A percentile compares a stretch with the other conserved stretches of the same genome.
phyloP scores from a whole-genome alignment of 306 rosid genomes.

The Malus sylvestris region DNA sequence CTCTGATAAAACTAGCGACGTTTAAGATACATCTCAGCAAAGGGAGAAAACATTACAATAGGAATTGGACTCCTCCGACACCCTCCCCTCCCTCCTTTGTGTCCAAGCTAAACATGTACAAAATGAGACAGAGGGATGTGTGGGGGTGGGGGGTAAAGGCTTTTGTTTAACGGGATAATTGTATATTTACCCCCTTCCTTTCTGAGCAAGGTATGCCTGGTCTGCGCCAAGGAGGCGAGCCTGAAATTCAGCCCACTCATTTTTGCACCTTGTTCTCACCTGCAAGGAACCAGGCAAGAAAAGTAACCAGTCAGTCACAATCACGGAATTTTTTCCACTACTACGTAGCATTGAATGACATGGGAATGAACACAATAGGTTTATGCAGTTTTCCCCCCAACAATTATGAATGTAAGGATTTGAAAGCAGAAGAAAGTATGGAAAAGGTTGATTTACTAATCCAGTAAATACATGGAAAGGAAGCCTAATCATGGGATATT shows the following conservation, averaged over 20 bases:
- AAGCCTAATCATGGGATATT: not conserved
- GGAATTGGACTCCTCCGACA: slow-evolving; percentile 13
- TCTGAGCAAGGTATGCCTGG: slow-evolving; percentile 35
- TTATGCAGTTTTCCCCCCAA: not conserved
- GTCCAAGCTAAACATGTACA: slow-evolving; percentile 33
- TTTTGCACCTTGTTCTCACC: slow-evolving; percentile 86
- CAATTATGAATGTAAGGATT: not conserved
- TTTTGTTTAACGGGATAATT: not conserved
- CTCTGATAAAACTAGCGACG: not conserved
- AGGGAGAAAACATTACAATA: slow-evolving; percentile 2
- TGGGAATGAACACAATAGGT: too few relatives aligned
- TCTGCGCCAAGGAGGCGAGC: slow-evolving; percentile 69
- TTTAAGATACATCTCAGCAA: slow-evolving; percentile 1
- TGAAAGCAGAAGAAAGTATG: not conserved
- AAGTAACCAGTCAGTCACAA: not conserved
- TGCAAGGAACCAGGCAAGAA: slow-evolving; percentile 29
- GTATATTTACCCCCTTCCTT: slow-evolving; percentile 25
- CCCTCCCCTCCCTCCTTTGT: slow-evolving; percentile 9
- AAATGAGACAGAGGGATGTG: not conserved
- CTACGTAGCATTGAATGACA: too few relatives aligned
- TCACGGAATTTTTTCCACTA: not conserved
- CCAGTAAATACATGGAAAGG: not conserved
- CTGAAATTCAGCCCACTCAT: slow-evolving; percentile 88
- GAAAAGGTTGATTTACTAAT: not conserved
- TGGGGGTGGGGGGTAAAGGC: not conserved